Evolutionary conservation across 2,329 filamentous ascomycete species (phyloP), one percentile per base, ranked within the genome.

Genomic region (Pseudogymnoascus pannorum): DNA sequence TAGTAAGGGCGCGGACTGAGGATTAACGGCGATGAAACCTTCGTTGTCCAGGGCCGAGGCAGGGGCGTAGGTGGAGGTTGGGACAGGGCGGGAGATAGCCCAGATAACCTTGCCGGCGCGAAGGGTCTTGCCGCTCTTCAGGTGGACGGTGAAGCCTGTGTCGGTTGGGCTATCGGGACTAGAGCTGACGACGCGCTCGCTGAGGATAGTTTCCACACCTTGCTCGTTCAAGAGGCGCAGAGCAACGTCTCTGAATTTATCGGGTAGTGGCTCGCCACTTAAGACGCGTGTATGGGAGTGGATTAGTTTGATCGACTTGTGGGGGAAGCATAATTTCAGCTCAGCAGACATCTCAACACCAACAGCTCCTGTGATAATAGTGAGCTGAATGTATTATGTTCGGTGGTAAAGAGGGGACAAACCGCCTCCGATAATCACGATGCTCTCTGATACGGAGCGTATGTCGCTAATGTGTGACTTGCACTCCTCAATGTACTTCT

Each of bases 341-440:
- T 94, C 89, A 1, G 87, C 85, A 0, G 90, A 88, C 80, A 93
- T 91, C 72, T 93, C 89, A 60, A 92, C 86, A 7, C 90, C 90
- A 1, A 92, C 89, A 5, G 89, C 90, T 58, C 88, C 81, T 83
- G 61, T 48, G 9, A n/a, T 5, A 12, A 54, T 54, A 33, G 16
- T 54, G 16, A 54, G 48, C 48, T 5, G 2, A 18, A 20, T 54
- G 48, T 2, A 54, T 20, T 11, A 54, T 20, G 20, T 29, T n/a
- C 11, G 16, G 26, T 36, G 16, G 60, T 5, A 35, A 9, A 38
- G 14, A n/a, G 11, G 40, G 42, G 11, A 67, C 68, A 67, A 61
- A 80, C 80, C 84, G 65, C 89, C 89, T 16, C 89, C 89, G n/a
- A 93, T 85, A 20, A 93, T 79, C 0, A 89, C 81, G 1, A 92